phyloP scores from a whole-genome alignment of 75 land plant species.

The Adiantum capillusveneris region DNA sequence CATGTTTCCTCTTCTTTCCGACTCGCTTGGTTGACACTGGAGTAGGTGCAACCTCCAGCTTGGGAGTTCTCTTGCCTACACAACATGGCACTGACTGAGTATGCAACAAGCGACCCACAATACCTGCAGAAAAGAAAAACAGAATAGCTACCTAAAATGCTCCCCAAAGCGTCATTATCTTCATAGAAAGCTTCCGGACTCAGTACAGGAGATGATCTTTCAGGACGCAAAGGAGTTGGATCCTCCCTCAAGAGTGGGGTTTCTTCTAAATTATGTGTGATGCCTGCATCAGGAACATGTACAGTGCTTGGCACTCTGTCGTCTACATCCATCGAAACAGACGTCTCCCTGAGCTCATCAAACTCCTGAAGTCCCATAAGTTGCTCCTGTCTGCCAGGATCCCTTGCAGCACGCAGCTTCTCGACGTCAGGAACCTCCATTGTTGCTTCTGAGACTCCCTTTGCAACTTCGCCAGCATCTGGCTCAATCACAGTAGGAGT shows the following conservation, averaged over 20 bases:
- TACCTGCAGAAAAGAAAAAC: too few species aligned
- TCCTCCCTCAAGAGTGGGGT: slow-evolving; percentile 11
- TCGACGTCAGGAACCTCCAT: not conserved
- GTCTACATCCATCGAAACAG: not conserved
- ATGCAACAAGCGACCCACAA: not conserved
- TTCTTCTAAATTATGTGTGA: slow-evolving; percentile 7
- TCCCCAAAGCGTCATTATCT: not conserved
- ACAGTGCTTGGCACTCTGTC: not conserved
- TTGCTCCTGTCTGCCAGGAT: slow-evolving; percentile 3
- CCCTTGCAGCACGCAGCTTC: slow-evolving; percentile 2
- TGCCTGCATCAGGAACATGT: not conserved
- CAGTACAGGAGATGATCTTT: not conserved
- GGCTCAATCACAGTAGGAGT: not conserved
- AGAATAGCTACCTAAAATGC: not conserved
- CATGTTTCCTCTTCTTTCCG: slow-evolving; percentile 25
- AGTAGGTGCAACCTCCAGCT: slow-evolving; percentile 25
- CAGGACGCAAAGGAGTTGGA: not conserved
- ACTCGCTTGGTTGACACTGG: slow-evolving; percentile 20
- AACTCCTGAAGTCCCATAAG: slow-evolving; percentile 8
- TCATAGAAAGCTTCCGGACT: not conserved
- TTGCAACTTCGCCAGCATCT: slow-evolving; percentile 7
- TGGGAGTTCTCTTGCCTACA: slow-evolving; percentile 26
- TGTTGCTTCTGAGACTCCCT: slow-evolving; percentile 2
- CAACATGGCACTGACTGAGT: not conserved
- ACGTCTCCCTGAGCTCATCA: not conserved